These are phyloP conservation scores for Sistotremastrum niveocremeum DNA, from an alignment of 768 basidiomycete species.

Conservation along the genomic window DNA sequence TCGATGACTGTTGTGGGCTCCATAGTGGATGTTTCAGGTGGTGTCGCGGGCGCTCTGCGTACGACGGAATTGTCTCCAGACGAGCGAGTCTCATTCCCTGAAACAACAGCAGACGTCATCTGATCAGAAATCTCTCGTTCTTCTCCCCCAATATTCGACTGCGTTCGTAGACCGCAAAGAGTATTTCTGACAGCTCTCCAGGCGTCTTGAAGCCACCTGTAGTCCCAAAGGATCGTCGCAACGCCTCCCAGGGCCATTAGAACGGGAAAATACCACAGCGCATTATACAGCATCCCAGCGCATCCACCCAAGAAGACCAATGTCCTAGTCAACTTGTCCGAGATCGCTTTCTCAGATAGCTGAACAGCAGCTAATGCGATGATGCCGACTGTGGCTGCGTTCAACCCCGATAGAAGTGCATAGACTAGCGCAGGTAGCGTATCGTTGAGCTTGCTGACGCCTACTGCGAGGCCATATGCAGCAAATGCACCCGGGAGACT, in stretches of 20 bases:
- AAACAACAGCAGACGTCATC: no score
- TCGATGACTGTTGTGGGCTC: no score
- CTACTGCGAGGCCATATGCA: slow-evolving; percentile 34
- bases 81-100: no score
- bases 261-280: slow-evolving; percentile 39
- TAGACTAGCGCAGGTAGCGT: slow-evolving; percentile 33
- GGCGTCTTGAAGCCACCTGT: slow-evolving; percentile 9
- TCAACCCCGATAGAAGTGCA: slow-evolving; percentile 37
- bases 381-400: slow-evolving; percentile 40
- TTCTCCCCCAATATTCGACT: no score
- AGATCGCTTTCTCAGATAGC: slow-evolving; percentile 30
- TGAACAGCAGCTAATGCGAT: slow-evolving; percentile 39
- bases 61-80: no score
- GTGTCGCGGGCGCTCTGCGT: no score
- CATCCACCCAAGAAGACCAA: slow-evolving; percentile 29
- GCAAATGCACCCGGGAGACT: slow-evolving; percentile 31
- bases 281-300: slow-evolving; percentile 36
- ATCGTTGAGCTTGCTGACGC: slow-evolving; percentile 27
- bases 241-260: slow-evolving; percentile 29
- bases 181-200: no score
- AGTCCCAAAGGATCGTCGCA: slow-evolving; percentile 28
- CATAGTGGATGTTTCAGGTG: no score
- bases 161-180: no score
- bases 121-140: no score
- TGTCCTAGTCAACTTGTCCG: slow-evolving; percentile 28